A percentile compares a stretch with the other conserved stretches of the same genome.
These are phyloP conservation scores for Ogataea nonfermentans DNA, from an alignment of 805 yeast species.

Conservation along the genomic window DNA sequence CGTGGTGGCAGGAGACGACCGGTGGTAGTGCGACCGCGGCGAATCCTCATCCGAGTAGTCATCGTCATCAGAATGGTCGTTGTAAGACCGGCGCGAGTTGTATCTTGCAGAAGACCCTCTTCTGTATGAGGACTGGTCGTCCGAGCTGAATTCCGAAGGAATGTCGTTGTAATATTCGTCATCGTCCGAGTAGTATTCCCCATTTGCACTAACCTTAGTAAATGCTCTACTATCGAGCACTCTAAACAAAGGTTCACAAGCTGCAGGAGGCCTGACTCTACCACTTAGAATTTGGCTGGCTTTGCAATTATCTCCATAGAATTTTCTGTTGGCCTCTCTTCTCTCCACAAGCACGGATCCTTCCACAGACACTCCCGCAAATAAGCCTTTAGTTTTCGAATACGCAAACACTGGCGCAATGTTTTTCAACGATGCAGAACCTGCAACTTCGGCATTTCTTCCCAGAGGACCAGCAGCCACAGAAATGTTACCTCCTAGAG, in stretches of 20 bases:
- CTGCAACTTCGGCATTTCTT: slow-evolving; percentile 96
- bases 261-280: slow-evolving; percentile 89
- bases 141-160: slow-evolving; percentile 64
- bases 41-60: slow-evolving; percentile 43
- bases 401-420: slow-evolving; percentile 92
- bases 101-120: slow-evolving; percentile 12
- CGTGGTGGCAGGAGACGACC: slow-evolving; percentile 17
- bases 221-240: slow-evolving; percentile 85
- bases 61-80: slow-evolving; percentile 28
- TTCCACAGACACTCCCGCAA: slow-evolving; percentile 96
- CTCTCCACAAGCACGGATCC: slow-evolving; percentile 97
- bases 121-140: slow-evolving; percentile 42
- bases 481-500: slow-evolving; percentile 92
- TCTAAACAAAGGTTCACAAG: slow-evolving; percentile 81
- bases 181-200: slow-evolving; percentile 51
- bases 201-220: slow-evolving; percentile 43
- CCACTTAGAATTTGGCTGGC: slow-evolving; percentile 86
- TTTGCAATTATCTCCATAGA: slow-evolving; percentile 84
- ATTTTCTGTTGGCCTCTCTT: slow-evolving; percentile 94
- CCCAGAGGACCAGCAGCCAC: slow-evolving; percentile 98
- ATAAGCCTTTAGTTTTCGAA: slow-evolving; percentile 93
- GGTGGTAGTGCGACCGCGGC: slow-evolving; percentile 27
- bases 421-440: slow-evolving; percentile 81
- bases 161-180: slow-evolving; percentile 75
- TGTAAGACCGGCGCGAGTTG: slow-evolving; percentile 22